Base-by-base conservation (phyloP, 768 basidiomycete genomes). In the Naganishia vishniacii region DNA sequence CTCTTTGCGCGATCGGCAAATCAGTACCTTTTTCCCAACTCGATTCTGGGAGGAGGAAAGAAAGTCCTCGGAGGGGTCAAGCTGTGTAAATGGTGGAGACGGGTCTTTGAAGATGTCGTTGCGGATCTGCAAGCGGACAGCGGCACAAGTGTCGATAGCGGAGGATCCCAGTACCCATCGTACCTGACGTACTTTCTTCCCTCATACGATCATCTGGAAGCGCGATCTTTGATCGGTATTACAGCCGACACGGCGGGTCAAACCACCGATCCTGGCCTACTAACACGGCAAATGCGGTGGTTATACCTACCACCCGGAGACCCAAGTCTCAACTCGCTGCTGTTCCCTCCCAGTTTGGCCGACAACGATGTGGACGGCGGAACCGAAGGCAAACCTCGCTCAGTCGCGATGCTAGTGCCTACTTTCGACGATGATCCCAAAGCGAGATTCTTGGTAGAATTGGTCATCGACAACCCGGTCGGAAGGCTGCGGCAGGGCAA, bases 391-490 rank as follows among this genome's bases (percentile, higher is more conserved):
- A 41, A 34, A 40, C 29, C 51, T 3, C 65, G 61, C 32, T 59
- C 67, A 64, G 79, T 93, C 31, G 90, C 88, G 0, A 82, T 85
- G 61, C 83, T 83, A 58, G 86, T 99, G 23, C 95, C 95, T 1
- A 86, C 84, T 61, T 91, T 98, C 73, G 88, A 91, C n/a, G 95
- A 99, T 71, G 92, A 95, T 76, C 93, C 95, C 7, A 97, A 98
- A 77, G 85, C 88, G 62, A 84, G 95, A 18, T 97, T 97, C 75
- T 78, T 99, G 74, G 88, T 89, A 75, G 92, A 95, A 77, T 84
- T 97, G 59, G 89, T 87, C 47, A 64, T 42, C 34, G 45, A 47
- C 32, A 48, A 42, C 62, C 16, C 53, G 6, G 20, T 20, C 56
- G 58, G 56, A 29, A 56, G 20, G 26, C 15, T 48, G 37, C 25